phyloP scores from a whole-genome alignment of 1,284 basidiomycete species.

The Cryptococcus neoformans region DNA sequence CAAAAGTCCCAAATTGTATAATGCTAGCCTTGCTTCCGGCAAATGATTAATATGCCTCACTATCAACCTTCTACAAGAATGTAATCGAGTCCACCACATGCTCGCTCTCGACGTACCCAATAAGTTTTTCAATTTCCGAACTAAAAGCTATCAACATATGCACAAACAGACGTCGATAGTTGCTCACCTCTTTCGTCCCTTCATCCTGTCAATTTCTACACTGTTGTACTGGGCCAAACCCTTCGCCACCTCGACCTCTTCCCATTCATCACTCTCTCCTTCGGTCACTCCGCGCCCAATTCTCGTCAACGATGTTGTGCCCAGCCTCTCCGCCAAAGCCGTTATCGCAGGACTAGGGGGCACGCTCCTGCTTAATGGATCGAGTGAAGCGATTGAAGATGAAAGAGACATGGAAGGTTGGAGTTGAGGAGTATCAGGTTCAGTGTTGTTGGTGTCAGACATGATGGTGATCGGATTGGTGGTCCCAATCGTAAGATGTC shows the following conservation, averaged over 20 bases:
- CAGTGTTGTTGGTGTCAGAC: constrained; percentile 10
- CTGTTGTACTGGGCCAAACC: constrained; percentile 96
- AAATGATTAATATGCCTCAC: too few species aligned
- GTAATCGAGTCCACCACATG: constrained; percentile 90
- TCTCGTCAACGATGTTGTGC: constrained; percentile 5
- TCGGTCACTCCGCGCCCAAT: constrained; percentile 1
- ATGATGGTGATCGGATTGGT: not conserved
- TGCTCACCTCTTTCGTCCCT: constrained; percentile 80
- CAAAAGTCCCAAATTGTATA: too few species aligned
- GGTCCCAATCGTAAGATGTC: constrained; percentile 1
- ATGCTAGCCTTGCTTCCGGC: too few species aligned
- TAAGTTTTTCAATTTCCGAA: constrained; percentile 70
- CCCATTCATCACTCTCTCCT: constrained; percentile 57
- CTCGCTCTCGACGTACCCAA: constrained; percentile 94
- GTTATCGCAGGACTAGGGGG: constrained; percentile 35
- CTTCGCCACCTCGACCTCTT: constrained; percentile 85
- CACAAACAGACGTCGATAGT: not conserved
- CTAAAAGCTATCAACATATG: constrained; percentile 51
- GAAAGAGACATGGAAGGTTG: constrained; percentile 45
- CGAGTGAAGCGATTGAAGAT: constrained; percentile 47
- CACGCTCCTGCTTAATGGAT: constrained; percentile 37
- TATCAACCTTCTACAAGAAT: constrained; percentile 19
- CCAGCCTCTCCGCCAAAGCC: constrained; percentile 24
- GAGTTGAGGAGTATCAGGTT: constrained; percentile 43
- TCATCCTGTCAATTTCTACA: constrained; percentile 82